Conservation (phyloP, 331 rosid genomes). For the Ulmus americana region DNA sequence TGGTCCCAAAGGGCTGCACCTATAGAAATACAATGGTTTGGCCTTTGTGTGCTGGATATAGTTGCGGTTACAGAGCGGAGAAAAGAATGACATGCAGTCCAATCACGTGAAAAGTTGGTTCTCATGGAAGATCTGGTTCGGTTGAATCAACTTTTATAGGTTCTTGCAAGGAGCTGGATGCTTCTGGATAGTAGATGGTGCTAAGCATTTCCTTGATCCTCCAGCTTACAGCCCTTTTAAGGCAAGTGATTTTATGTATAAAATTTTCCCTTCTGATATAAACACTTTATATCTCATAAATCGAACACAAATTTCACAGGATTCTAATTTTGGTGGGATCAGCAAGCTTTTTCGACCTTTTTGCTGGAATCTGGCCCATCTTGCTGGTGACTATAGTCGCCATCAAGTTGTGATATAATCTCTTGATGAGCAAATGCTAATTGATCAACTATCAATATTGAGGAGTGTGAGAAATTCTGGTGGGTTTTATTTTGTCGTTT, state of each 20-base stretch:
- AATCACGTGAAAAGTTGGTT: slow-evolving; percentile 11
- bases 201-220: slow-evolving; percentile 18
- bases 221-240: slow-evolving; percentile 17
- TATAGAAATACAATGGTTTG: slow-evolving; percentile 1
- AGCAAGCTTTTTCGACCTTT: slow-evolving; percentile 3
- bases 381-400: background rate
- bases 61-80: background rate
- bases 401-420: background rate
- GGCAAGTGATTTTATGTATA: slow-evolving; percentile 12
- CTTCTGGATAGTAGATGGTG: slow-evolving; percentile 35
- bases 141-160: slow-evolving; percentile 27
- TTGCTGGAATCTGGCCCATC: background rate
- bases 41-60: background rate
- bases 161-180: slow-evolving; percentile 31
- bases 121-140: slow-evolving; percentile 18
- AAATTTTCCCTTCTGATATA: background rate
- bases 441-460: background rate
- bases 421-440: slow-evolving; percentile 18
- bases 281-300: slow-evolving; percentile 7
- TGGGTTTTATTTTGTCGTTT: background rate
- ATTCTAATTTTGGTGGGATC: slow-evolving; percentile 23
- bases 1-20: slow-evolving; percentile 23
- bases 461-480: slow-evolving; percentile 12
- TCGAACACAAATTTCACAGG: slow-evolving; percentile 22
- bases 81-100: slow-evolving; percentile 12